A percentile compares a stretch with the other conserved stretches of the same genome.
Evolutionary conservation across 2,329 filamentous ascomycete genomes (phyloP).

Genomic region (Aspergillus thermomutatus): DNA sequence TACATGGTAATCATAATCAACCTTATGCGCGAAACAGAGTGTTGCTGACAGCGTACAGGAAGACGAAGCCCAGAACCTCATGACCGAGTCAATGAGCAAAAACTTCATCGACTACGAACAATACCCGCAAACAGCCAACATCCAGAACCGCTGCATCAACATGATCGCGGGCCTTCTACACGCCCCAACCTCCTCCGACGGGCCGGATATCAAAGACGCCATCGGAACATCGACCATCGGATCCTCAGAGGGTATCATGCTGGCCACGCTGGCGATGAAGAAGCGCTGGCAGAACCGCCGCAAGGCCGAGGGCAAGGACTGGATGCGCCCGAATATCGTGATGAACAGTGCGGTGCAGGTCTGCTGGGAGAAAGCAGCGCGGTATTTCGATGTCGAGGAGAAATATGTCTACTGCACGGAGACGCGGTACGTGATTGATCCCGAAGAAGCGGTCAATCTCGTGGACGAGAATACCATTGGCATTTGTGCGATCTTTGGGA

Average conservation of each 20-base stretch:
- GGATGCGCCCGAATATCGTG: slow-evolving; percentile 65
- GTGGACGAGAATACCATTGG: slow-evolving; percentile 75
- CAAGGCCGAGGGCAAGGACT: slow-evolving; percentile 59
- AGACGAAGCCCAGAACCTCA: slow-evolving; percentile 60
- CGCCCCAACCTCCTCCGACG: slow-evolving; percentile 49
- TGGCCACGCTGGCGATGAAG: slow-evolving; percentile 71
- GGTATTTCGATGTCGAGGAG: slow-evolving; percentile 70
- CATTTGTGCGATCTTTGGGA: slow-evolving; percentile 69
- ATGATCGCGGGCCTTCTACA: slow-evolving; percentile 66
- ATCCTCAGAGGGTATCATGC: slow-evolving; percentile 67
- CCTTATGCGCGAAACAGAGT: not conserved
- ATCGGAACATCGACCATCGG: slow-evolving; percentile 69
- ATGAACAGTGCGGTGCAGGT: slow-evolving; percentile 74
- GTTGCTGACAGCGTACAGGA: slow-evolving; percentile 38
- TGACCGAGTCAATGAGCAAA: slow-evolving; percentile 66
- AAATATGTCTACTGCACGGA: slow-evolving; percentile 44
- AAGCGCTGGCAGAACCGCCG: slow-evolving; percentile 68
- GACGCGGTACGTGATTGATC: slow-evolving; percentile 64
- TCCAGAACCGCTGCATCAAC: slow-evolving; percentile 65
- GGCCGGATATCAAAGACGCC: slow-evolving; percentile 51
- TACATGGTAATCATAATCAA: slow-evolving; percentile 50
- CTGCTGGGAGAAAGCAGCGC: slow-evolving; percentile 68
- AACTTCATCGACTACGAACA: slow-evolving; percentile 70
- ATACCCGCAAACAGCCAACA: slow-evolving; percentile 57
- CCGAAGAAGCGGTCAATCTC: slow-evolving; percentile 61